A percentile compares a stretch with the other conserved stretches of the same genome.
Evolutionary conservation across 768 basidiomycete genomes (phyloP).

Genomic region (Mycena crocata): DNA sequence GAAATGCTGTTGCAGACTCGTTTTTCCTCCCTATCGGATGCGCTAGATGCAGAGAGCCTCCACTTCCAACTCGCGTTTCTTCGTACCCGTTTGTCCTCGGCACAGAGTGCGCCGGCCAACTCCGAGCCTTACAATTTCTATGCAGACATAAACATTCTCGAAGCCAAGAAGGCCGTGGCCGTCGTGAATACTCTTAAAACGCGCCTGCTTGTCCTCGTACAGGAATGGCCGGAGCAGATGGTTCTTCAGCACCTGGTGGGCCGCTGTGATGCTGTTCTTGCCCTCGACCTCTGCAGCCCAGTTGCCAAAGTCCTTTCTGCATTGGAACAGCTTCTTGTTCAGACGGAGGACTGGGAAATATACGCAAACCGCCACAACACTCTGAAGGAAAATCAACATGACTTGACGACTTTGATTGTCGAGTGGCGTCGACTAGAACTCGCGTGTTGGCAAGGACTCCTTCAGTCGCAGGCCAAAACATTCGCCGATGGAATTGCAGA

Average conservation of each 20-base stretch:
- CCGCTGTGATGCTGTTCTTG: slow-evolving; percentile 75
- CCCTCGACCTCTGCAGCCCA: slow-evolving; percentile 72
- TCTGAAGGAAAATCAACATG: slow-evolving; percentile 73
- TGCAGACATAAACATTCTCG: slow-evolving; percentile 75
- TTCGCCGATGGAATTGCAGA: slow-evolving; percentile 61
- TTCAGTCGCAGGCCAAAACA: slow-evolving; percentile 74
- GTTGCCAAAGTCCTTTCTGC: slow-evolving; percentile 86
- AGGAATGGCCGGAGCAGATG: slow-evolving; percentile 98
- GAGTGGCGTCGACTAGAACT: slow-evolving; percentile 93
- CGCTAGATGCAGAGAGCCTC: slow-evolving; percentile 63
- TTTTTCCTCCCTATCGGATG: slow-evolving; percentile 47
- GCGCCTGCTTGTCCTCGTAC: slow-evolving; percentile 67
- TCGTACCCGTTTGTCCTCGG: slow-evolving; percentile 49
- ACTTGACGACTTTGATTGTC: slow-evolving; percentile 79
- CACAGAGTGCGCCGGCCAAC: slow-evolving; percentile 40
- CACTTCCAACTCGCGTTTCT: slow-evolving; percentile 66
- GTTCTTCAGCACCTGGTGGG: slow-evolving; percentile 87
- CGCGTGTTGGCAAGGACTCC: slow-evolving; percentile 84
- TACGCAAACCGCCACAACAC: slow-evolving; percentile 94
- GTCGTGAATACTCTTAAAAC: slow-evolving; percentile 62
- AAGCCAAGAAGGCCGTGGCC: slow-evolving; percentile 70
- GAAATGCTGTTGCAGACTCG: slow-evolving; percentile 46
- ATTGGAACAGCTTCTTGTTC: slow-evolving; percentile 85
- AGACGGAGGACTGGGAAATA: slow-evolving; percentile 96
- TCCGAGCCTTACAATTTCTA: slow-evolving; percentile 78